Base-by-base conservation (phyloP, 129 eudicot genomes). In the Apium graveolens region DNA sequence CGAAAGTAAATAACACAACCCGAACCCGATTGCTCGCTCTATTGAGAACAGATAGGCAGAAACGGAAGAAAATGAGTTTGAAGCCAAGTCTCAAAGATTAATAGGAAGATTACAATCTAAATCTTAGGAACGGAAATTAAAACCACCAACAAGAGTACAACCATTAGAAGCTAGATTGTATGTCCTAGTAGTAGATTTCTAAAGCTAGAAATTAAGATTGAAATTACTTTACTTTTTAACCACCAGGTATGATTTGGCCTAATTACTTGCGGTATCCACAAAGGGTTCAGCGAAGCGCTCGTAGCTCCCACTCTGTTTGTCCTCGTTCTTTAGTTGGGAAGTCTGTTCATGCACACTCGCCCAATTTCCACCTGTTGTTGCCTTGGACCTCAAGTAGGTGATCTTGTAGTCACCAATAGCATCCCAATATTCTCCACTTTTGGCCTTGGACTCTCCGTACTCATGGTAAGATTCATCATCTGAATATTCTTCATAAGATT, bases 301-400 rank as follows among this genome's bases (percentile, higher is more conserved):
- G 21, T 85, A 85, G 76, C 69, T 70, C 1, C 88, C 88, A 4
- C 26, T 79, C 84, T 75, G 39, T 63, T 82, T 85, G 78, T 85
- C 84, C 57, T 69, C 74, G 18, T 69, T 69, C 44, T 69, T 69
- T 1, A 43, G 27, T 2, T 45, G 74, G 45, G 18, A 69, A 4
- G 43, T 69, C 26, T 35, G 27, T 17, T 69, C 26, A 35, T 35
- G 21, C 45, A 69, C 74, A 35, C 38, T 18, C 12, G 17, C 74
- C 74, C 5, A 5, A 13, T 35, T 69, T 32, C 74, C 73, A 68
- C 37, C 12, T 1, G 43, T 35, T 31, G 1, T 5, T 0, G 27
- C 18, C 43, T 12, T 55, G 69, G 74, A 49, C 66, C 31, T 75
- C 63, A 79, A 79, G 12, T 42, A 14, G 14, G 9, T 14, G 71